Evolutionary conservation across 2,329 filamentous ascomycete species (phyloP), one percentile per base, ranked within the genome.

Genomic region (Elsinoe fawcettii): DNA sequence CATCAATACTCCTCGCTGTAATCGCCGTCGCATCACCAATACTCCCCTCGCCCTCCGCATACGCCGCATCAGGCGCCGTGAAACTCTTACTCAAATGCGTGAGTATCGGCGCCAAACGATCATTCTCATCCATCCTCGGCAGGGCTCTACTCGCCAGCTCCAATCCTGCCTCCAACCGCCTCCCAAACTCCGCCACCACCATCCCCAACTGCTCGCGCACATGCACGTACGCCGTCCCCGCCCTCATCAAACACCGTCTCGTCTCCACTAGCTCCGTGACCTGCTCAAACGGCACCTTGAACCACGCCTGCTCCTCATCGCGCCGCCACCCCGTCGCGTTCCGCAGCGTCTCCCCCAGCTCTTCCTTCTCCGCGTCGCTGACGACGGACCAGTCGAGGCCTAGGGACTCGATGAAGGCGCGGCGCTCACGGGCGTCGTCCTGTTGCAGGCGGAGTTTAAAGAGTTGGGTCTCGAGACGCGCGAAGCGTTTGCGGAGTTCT

Each of bases 51-150:
- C 84, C 79, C 20, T 83, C 80, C 63, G 82, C 81, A 74, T 95
- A 96, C 11, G 84, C 82, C 6, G 90, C 84, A 67, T 96, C 92
- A 1, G 93, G 93, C 0, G 92, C 90, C 63, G 89, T 86, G 71
- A 99, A 99, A 69, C 92, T 96, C 71, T 95, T 92, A 60, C 90
- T 93, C n/a, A 99, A 81, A 67, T 99, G 85, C 43, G 82, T 79
- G 27, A 89, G 75, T 61, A 89, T 88, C 0, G 86, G 86, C 0
- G 82, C 80, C 14, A 99, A 81, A 46, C 93, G 87, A 70, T 97
- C 92, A 70, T 99, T 93, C 76, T 99, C 93, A 69, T 99, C 93
- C 34, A 99, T 82, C 9, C 91, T 85, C 0, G 93, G 93, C 3
- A 97, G 79, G 0, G 90, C 90, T 56, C 91, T 86, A n/a, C 90